These are phyloP conservation scores for Solanum arcanum DNA, from an alignment of 257 asterid species.

Conservation along the genomic window DNA sequence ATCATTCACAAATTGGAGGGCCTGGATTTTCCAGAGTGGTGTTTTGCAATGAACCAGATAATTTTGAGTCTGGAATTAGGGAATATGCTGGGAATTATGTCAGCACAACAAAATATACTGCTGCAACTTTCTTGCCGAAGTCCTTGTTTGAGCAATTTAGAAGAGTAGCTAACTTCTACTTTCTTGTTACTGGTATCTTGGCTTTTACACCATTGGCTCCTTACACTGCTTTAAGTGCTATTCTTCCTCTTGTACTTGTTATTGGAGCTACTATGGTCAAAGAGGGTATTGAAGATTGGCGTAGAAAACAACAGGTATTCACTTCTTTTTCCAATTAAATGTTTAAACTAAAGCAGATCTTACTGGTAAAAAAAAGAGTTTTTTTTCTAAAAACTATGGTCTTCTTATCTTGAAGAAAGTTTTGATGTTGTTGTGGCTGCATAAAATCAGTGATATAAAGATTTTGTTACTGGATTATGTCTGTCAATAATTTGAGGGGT, in stretches of 20 bases:
- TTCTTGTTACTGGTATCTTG: conserved; percentile 61
- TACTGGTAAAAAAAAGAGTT: neutral
- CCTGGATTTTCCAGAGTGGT: conserved; percentile 91
- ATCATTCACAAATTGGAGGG: conserved; percentile 70
- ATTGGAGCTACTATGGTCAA: conserved; percentile 76
- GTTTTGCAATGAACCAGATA: conserved; percentile 55
- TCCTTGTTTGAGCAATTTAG: conserved; percentile 91
- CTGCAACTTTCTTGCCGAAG: conserved; percentile 78
- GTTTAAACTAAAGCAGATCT: neutral
- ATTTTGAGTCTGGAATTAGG: conserved; percentile 24
- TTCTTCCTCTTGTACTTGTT: conserved; percentile 55
- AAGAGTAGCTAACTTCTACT: conserved; percentile 85
- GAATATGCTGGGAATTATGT: conserved; percentile 63
- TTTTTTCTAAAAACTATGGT: neutral
- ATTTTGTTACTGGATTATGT: neutral
- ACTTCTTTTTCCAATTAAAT: neutral
- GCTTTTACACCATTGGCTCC: conserved; percentile 73
- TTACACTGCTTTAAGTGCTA: conserved; percentile 55
- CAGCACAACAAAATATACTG: conserved; percentile 60
- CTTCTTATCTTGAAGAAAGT: neutral
- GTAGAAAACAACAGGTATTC: conserved; percentile 59
- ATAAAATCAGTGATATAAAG: neutral
- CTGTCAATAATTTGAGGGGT: neutral
- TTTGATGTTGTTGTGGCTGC: neutral
- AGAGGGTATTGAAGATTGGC: conserved; percentile 85